phyloP scores from a whole-genome alignment of 2,329 filamentous ascomycete species.

The Nigrograna mackinnonii region DNA sequence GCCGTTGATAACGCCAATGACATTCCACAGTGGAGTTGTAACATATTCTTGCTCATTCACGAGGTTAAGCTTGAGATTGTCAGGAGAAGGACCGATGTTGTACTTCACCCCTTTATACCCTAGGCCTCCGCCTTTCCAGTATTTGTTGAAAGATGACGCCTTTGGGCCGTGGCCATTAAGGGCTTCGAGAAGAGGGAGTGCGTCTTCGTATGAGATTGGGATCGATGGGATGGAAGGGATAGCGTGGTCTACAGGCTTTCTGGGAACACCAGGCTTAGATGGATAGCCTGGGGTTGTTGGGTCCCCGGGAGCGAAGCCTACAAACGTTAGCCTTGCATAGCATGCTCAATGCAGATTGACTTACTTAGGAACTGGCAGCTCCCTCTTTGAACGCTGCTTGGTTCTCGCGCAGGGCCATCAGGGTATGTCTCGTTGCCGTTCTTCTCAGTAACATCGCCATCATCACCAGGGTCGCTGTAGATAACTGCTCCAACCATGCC shows the following conservation, averaged over 20 bases:
- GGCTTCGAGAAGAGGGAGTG: constrained; percentile 82
- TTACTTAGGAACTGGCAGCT: constrained; percentile 68
- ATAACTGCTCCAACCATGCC: constrained; percentile 86
- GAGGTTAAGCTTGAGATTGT: constrained; percentile 59
- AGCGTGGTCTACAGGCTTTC: constrained; percentile 68
- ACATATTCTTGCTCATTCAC: constrained; percentile 55
- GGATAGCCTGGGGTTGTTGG: constrained; percentile 94
- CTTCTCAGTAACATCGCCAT: constrained; percentile 77
- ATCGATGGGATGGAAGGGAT: constrained; percentile 88
- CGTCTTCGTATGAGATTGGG: constrained; percentile 87
- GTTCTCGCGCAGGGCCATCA: constrained; percentile 82
- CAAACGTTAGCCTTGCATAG: constrained; percentile 17
- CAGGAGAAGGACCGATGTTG: constrained; percentile 81
- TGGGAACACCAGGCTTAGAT: constrained; percentile 84
- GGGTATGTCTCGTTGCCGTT: constrained; percentile 83
- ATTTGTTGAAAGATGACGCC: constrained; percentile 71
- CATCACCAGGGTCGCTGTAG: constrained; percentile 88
- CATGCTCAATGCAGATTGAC: constrained; percentile 8
- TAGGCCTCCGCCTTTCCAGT: constrained; percentile 75
- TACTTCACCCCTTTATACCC: constrained; percentile 82
- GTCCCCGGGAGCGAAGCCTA: constrained; percentile 67
- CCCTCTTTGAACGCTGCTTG: constrained; percentile 86
- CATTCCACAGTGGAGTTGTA: constrained; percentile 64
- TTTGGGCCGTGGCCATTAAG: constrained; percentile 87
- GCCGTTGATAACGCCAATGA: constrained; percentile 90